Evolutionary conservation across 1,284 basidiomycete genomes (phyloP), one percentile per base, ranked within the genome.

Genomic region (Spongiforma sp.): DNA sequence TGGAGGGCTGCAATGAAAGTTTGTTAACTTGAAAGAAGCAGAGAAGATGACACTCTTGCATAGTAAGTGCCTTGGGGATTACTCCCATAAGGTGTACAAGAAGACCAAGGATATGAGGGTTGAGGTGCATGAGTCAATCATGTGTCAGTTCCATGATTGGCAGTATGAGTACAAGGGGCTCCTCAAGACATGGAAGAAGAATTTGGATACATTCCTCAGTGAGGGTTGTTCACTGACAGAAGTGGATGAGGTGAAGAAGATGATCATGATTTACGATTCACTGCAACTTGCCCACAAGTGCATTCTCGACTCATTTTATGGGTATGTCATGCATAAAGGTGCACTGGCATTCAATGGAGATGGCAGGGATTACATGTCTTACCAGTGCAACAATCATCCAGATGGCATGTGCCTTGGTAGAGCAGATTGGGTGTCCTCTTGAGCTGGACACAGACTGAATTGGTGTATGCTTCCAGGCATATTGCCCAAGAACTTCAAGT

Each of bases 281-380:
- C 86, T 99, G n/a, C 98, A 99, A 78, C 89, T 99, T 21, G 98
- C 98, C 7, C 98, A 99, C 86, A 99, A 99, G 84, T 99, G 96
- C 79, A 99, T 99, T 77, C 88, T 99, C 71, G 99, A 99, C 83
- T 99, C 97, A 5, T 99, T 99, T 85, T 99, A 99, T 78, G 98
- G 98, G 57, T 99, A 99, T 74, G 98, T 99, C 78, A 99, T 99
- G 98, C 91, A 97, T 43, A 99, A 99, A 77, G 98, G 98, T 63
- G 98, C 98, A 21, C 28, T 99, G 98, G 98, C 97, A 99, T 80
- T 99, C 96, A 43, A 99, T 99, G 98, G 98, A 99, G 82, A 99
- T 99, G 98, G 98, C 98, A 1, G 98, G 98, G 26, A 99, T 99
- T 72, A 99, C 98, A 12, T 99, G 98, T 81, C 82, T 99, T 57